A percentile compares a stretch with the other conserved stretches of the same genome.
Conservation (phyloP, 108 stramenopile species). For the Schizochytrium sp. region DNA sequence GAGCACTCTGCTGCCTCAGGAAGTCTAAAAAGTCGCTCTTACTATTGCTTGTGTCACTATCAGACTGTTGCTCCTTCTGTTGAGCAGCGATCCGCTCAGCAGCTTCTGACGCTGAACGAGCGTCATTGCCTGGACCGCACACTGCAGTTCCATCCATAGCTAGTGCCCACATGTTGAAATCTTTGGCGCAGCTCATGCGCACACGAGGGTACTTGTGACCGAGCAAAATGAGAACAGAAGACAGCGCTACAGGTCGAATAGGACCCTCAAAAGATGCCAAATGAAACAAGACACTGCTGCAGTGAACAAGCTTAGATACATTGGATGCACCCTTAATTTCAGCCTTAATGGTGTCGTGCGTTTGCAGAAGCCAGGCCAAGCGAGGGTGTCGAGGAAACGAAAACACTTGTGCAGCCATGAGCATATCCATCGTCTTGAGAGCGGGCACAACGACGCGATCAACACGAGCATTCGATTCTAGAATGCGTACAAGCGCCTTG, state of each 20-base stretch:
- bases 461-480: neutral
- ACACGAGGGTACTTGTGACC: constrained; percentile 52
- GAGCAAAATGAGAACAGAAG: constrained; percentile 5
- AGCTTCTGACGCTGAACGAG: neutral
- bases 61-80: neutral
- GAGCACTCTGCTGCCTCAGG: neutral
- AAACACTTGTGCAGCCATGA: constrained; percentile 35
- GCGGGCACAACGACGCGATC: constrained; percentile 53
- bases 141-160: constrained; percentile 47
- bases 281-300: constrained; percentile 38
- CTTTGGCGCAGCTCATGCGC: constrained; percentile 54
- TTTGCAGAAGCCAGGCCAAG: constrained; percentile 29
- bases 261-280: constrained; percentile 31
- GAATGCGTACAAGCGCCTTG: constrained; percentile 35
- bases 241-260: constrained; percentile 24
- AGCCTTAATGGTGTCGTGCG: constrained; percentile 40
- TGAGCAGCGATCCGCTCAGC: neutral
- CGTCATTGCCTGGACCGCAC: constrained; percentile 40
- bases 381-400: constrained; percentile 22
- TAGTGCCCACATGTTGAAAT: constrained; percentile 53
- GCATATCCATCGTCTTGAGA: constrained; percentile 45
- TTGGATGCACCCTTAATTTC: constrained; percentile 30
- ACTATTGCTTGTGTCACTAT: neutral
- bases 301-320: constrained; percentile 49
- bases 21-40: constrained; percentile 52